These are phyloP conservation scores for Phytopythium delawarense DNA, from an alignment of 352 stramenopile species.

Conservation along the genomic window DNA sequence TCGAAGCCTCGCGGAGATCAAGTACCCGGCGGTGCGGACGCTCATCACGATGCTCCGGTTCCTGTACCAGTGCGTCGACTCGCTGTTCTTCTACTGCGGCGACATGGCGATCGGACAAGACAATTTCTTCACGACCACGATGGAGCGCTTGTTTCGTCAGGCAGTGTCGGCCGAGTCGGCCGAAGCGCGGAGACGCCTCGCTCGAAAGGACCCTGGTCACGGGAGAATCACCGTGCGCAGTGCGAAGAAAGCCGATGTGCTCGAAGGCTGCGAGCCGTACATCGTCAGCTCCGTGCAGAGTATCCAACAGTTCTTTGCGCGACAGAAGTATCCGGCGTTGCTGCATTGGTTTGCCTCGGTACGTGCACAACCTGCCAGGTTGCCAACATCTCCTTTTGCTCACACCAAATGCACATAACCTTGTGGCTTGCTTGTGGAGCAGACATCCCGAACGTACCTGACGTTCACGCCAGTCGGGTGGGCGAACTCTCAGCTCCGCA, in stretches of 20 bases:
- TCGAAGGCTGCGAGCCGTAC: conserved; percentile 30
- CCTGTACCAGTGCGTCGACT: conserved; percentile 79
- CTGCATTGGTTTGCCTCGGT: conserved; percentile 83
- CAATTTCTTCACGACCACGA: conserved; percentile 69
- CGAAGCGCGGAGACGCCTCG: conserved; percentile 36
- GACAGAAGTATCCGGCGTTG: conserved; percentile 77
- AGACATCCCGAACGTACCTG: conserved; percentile 81
- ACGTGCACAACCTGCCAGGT: conserved; percentile 5
- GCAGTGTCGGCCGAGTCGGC: conserved; percentile 57
- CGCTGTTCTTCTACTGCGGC: conserved; percentile 71
- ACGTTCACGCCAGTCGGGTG: conserved; percentile 58
- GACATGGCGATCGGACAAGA: conserved; percentile 72
- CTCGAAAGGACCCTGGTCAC: background rate
- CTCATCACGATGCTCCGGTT: conserved; percentile 67
- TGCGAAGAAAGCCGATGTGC: conserved; percentile 20
- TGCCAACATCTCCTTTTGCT: background rate
- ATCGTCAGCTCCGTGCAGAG: conserved; percentile 64
- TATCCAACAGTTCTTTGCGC: conserved; percentile 76
- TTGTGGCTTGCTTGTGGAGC: background rate
- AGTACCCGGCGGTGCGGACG: conserved; percentile 18
- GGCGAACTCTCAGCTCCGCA: conserved; percentile 52
- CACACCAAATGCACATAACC: background rate
- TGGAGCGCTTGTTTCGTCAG: conserved; percentile 78
- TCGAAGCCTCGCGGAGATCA: conserved; percentile 18
- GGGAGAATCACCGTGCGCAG: conserved; percentile 11